Evolutionary conservation across 1,284 basidiomycete genomes (phyloP).

Genomic region (Afroboletus lepidellus): DNA sequence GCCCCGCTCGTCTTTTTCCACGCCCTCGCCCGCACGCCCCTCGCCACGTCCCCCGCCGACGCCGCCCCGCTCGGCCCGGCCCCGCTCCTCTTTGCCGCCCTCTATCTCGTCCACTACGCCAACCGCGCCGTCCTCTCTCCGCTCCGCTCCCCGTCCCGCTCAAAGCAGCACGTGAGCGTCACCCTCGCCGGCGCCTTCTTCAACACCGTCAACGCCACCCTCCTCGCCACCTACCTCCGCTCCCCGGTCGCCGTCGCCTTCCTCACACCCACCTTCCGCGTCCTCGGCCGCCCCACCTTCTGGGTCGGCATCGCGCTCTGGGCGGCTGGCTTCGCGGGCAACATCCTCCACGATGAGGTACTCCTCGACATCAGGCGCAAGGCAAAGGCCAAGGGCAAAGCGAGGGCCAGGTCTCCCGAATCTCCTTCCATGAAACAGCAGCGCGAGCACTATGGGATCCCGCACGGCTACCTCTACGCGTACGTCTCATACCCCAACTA

Average conservation of each 20-base stretch:
- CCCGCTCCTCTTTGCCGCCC: slow-evolving; percentile 53
- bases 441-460: slow-evolving; percentile 73
- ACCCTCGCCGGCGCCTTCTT: slow-evolving; percentile 58
- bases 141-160: slow-evolving; percentile 77
- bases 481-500: slow-evolving; percentile 93
- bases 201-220: slow-evolving; percentile 72
- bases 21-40: slow-evolving; percentile 51
- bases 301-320: slow-evolving; percentile 65
- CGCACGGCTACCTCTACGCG: slow-evolving; percentile 75
- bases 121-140: slow-evolving; percentile 85
- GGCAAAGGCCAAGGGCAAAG: slow-evolving; percentile 39
- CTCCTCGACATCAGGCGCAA: slow-evolving; percentile 70
- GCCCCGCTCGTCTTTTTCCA: slow-evolving; percentile 62
- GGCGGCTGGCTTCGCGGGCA: slow-evolving; percentile 71
- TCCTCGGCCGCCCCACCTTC: slow-evolving; percentile 45
- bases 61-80: slow-evolving; percentile 37
- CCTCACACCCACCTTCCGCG: slow-evolving; percentile 35
- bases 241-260: slow-evolving; percentile 48
- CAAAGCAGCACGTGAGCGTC: slow-evolving; percentile 72
- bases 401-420: slow-evolving; percentile 27
- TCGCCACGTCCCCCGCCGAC: slow-evolving; percentile 29
- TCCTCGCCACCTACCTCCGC: slow-evolving; percentile 69
- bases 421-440: slow-evolving; percentile 14
- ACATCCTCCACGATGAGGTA: slow-evolving; percentile 87
- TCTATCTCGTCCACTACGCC: slow-evolving; percentile 78